Percentiles rank a stretch among this genome's conserved stretches.
These are phyloP conservation scores for Picea engelmannii DNA, from an alignment of 83 land plant genomes.

Conservation along the genomic window DNA sequence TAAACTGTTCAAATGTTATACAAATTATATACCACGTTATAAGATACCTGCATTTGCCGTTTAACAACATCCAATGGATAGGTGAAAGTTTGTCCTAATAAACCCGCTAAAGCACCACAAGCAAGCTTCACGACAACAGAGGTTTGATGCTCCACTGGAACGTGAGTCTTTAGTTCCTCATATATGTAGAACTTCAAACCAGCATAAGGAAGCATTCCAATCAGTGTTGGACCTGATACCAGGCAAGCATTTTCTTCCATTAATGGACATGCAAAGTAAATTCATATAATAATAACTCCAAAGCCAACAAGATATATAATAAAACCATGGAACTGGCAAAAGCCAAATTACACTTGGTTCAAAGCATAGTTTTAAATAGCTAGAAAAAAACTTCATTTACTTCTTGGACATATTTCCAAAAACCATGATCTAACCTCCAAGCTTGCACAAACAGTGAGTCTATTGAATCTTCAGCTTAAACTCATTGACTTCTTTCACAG, in stretches of 20 bases:
- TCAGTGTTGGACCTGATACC: slow-evolving; percentile 81
- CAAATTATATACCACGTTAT: neutral
- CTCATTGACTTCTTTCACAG: too few relatives aligned
- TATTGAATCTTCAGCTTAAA: too few relatives aligned
- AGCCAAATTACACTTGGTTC: too few relatives aligned
- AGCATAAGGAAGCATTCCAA: slow-evolving; percentile 97
- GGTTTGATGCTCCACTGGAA: slow-evolving; percentile 71
- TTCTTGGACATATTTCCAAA: too few relatives aligned
- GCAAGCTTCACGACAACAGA: slow-evolving; percentile 73
- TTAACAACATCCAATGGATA: slow-evolving; percentile 97
- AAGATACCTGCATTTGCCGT: slow-evolving; percentile 94
- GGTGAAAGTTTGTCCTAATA: slow-evolving; percentile 90
- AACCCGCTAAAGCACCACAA: slow-evolving; percentile 94
- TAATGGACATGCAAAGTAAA: neutral
- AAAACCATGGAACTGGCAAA: too few relatives aligned
- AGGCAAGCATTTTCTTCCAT: neutral
- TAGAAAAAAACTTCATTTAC: too few relatives aligned
- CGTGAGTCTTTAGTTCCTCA: slow-evolving; percentile 74
- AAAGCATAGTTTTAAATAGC: too few relatives aligned
- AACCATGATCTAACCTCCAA: too few relatives aligned
- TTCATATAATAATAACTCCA: too few relatives aligned
- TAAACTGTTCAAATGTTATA: neutral
- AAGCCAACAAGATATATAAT: too few relatives aligned
- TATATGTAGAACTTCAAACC: slow-evolving; percentile 93
- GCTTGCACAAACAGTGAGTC: too few relatives aligned